Evolutionary conservation across 2,329 filamentous ascomycete species (phyloP).

Genomic region (Aureobasidium vineae): DNA sequence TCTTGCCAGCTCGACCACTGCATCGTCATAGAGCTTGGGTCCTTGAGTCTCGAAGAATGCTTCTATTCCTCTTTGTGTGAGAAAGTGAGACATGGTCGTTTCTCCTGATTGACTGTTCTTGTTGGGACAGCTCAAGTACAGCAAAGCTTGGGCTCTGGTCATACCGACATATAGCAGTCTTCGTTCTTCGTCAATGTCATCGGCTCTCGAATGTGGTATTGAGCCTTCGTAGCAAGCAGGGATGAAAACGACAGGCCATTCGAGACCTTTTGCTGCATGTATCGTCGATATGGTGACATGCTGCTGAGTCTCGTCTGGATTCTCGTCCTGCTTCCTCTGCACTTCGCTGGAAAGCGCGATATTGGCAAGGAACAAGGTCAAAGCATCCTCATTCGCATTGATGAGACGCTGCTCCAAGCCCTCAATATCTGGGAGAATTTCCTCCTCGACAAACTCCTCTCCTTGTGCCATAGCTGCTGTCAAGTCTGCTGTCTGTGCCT

Average conservation of each 20-base stretch:
- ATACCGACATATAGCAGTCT: conserved; percentile 92
- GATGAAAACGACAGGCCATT: conserved; percentile 95
- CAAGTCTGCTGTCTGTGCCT: conserved; percentile 74
- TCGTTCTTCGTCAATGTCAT: conserved; percentile 84
- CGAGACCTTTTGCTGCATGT: conserved; percentile 90
- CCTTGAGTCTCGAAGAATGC: conserved; percentile 61
- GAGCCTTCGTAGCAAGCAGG: conserved; percentile 86
- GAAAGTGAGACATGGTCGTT: conserved; percentile 69
- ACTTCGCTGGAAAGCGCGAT: conserved; percentile 81
- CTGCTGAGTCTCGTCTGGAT: conserved; percentile 50
- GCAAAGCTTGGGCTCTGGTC: conserved; percentile 82
- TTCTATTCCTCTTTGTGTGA: conserved; percentile 57
- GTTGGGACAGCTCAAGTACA: conserved; percentile 80
- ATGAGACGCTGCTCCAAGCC: conserved; percentile 61
- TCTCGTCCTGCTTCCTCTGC: conserved; percentile 60
- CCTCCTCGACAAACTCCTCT: conserved; percentile 45
- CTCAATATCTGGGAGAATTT: conserved; percentile 64
- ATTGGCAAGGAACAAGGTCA: conserved; percentile 84
- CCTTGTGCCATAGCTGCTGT: conserved; percentile 46
- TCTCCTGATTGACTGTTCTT: conserved; percentile 62
- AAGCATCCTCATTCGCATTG: conserved; percentile 57
- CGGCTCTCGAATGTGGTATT: conserved; percentile 82
- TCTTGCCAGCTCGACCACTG: conserved; percentile 65
- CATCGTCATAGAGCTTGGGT: conserved; percentile 63
- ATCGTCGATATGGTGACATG: conserved; percentile 88